Percentiles rank a stretch among this genome's conserved stretches.
Evolutionary conservation across 2,329 filamentous ascomycete species (phyloP).

Genomic region (Beauveria sp.): DNA sequence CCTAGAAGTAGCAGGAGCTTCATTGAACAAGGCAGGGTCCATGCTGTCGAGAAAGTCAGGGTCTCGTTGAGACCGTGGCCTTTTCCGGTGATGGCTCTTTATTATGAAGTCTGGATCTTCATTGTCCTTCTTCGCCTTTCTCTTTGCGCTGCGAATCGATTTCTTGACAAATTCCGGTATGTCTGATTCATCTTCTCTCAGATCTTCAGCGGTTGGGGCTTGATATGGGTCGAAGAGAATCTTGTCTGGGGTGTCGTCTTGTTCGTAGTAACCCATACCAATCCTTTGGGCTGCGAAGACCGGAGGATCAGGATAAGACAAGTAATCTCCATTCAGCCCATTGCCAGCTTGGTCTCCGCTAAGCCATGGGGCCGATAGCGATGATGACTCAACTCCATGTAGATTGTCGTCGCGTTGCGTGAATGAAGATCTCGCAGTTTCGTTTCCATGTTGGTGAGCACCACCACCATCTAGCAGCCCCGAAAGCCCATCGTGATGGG

Average conservation of each 20-base stretch:
- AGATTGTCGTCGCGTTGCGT: neutral
- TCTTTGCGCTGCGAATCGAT: constrained; percentile 44
- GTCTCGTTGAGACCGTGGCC: constrained; percentile 16
- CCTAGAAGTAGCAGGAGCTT: constrained; percentile 11
- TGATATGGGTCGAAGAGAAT: constrained; percentile 55
- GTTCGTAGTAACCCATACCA: constrained; percentile 54
- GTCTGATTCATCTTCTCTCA: constrained; percentile 36
- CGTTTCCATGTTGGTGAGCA: neutral
- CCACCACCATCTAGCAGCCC: neutral
- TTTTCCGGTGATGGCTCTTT: constrained; percentile 36
- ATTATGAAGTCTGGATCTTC: constrained; percentile 47
- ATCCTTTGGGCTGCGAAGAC: constrained; percentile 40
- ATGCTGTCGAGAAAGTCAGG: constrained; percentile 32
- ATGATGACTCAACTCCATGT: neutral
- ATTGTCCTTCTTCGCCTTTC: constrained; percentile 43
- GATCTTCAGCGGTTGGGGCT: constrained; percentile 37
- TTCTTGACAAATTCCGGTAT: constrained; percentile 49
- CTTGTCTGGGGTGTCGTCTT: constrained; percentile 48
- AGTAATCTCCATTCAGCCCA: constrained; percentile 22
- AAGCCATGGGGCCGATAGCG: constrained; percentile 1
- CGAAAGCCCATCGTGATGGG: neutral
- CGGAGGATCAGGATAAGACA: constrained; percentile 43
- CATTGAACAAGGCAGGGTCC: constrained; percentile 46
- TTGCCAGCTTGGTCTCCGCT: neutral
- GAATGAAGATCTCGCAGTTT: neutral